Base-by-base conservation (phyloP, 768 basidiomycete genomes). In the Boletus huronensis region DNA sequence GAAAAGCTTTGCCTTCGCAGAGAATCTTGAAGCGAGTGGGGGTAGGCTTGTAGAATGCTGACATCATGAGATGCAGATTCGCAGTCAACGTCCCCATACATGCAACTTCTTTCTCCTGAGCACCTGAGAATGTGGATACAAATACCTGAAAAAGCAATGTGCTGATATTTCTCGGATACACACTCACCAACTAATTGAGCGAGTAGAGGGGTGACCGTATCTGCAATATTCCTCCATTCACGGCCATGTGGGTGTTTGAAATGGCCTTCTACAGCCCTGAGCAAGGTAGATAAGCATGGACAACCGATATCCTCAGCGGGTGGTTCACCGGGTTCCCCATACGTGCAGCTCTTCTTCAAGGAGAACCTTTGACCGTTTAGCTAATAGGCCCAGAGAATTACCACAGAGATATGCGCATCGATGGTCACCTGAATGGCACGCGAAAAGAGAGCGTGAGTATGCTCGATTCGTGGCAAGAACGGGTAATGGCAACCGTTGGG, bases 41-140 rank as follows among this genome's bases (percentile, higher is more conserved):
- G 26, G 90, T 93, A 19, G 97, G 97, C 54, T 88, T 85, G 74
- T 98, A 98, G 74, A 99, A 98, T 25, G 85, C 84, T 67, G 85
- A 81, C 84, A 98, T 90, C 83, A 97, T 85, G 57, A 95, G 83
- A 76, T 99, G 94, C 54, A 99, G 80, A 77, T 99, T 99, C 63
- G 85, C 84, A 43, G 97, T 99, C 70, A 98, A 74, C 47, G 93
- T 93, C 69, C 90, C 86, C 86, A 98, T 98, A 72, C 92, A 93
- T 17, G 90, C 93, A 45, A 98, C 90, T 80, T 99, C 97, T 58
- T 82, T 80, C 73, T 87, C 85, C 50, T 83, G 81, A 52, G 94
- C 93, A 62, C 93, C 93, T 93, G 62, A 59, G 62, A 56, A 60
- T 61, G 70, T 57, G 58, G 48, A 64, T 48, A 50, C 50, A 48